Evolutionary conservation across 495 filamentous ascomycete species (phyloP).

Genomic region (Neurospora cerealis): DNA sequence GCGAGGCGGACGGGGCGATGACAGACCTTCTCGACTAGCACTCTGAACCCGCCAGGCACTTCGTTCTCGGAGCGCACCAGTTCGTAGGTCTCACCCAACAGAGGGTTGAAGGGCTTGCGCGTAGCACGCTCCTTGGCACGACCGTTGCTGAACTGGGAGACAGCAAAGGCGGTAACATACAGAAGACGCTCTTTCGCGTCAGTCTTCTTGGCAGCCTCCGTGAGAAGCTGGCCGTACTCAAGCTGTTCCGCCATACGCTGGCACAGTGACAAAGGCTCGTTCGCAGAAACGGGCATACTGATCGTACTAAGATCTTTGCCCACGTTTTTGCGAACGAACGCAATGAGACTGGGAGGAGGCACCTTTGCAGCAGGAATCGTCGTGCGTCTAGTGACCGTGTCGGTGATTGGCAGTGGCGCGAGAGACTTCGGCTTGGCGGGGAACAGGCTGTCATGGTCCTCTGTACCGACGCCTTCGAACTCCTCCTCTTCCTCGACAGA

Average conservation of each 20-base stretch:
- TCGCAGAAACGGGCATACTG: conserved; percentile 93
- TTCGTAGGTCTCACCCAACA: conserved; percentile 94
- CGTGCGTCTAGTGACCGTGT: conserved; percentile 53
- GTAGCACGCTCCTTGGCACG: conserved; percentile 83
- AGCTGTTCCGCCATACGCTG: conserved; percentile 82
- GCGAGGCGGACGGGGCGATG: conserved; percentile 89
- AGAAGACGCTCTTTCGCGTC: conserved; percentile 61
- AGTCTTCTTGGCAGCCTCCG: conserved; percentile 53
- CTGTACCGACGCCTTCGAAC: conserved; percentile 26
- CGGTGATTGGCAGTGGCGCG: conserved; percentile 61
- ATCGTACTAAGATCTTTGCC: conserved; percentile 95
- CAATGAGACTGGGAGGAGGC: conserved; percentile 78
- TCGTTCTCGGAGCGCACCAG: conserved; percentile 74
- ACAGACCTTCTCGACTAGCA: conserved; percentile 85
- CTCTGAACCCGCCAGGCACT: conserved; percentile 63
- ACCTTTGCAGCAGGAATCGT: conserved; percentile 64
- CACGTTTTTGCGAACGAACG: conserved; percentile 93
- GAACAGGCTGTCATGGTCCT: conserved; percentile 40
- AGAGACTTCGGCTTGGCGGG: conserved; percentile 66
- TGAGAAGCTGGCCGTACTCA: conserved; percentile 80
- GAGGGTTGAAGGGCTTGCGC: conserved; percentile 96
- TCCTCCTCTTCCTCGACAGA: conserved; percentile 46
- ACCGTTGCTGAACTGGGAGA: conserved; percentile 68
- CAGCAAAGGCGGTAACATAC: conserved; percentile 80
- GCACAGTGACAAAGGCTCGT: conserved; percentile 81